Evolutionary conservation across 495 filamentous ascomycete species (phyloP).

Genomic region (Penicillium diatomitis): DNA sequence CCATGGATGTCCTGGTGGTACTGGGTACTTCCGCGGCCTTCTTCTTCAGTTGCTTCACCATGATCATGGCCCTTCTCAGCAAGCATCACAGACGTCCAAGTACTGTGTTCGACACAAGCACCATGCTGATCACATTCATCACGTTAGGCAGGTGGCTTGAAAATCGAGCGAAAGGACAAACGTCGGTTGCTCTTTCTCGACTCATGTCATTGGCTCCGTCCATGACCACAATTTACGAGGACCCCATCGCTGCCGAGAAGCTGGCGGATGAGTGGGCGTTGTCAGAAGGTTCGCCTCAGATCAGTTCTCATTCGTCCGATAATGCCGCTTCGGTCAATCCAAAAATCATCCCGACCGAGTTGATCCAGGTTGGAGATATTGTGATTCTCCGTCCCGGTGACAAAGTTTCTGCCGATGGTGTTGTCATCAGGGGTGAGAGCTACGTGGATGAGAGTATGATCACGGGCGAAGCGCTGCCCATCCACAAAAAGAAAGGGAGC

Average conservation of each 20-base stretch:
- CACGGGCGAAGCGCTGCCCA: slow-evolving; percentile 90
- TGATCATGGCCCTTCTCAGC: slow-evolving; percentile 67
- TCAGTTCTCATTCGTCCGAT: slow-evolving; percentile 36
- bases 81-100: slow-evolving; percentile 65
- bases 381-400: slow-evolving; percentile 90
- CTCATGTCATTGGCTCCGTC: slow-evolving; percentile 94
- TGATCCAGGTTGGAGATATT: slow-evolving; percentile 90
- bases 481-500: slow-evolving; percentile 75
- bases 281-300: slow-evolving; percentile 15
- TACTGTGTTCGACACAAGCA: slow-evolving; percentile 94
- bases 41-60: slow-evolving; percentile 88
- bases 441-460: slow-evolving; percentile 99
- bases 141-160: slow-evolving; percentile 86
- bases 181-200: slow-evolving; percentile 85
- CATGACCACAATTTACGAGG: slow-evolving; percentile 96
- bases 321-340: slow-evolving; percentile 57
- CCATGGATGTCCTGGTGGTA: slow-evolving; percentile 96
- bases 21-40: slow-evolving; percentile 94
- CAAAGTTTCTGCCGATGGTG: slow-evolving; percentile 91
- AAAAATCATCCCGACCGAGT: slow-evolving; percentile 79
- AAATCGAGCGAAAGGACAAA: slow-evolving; percentile 93
- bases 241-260: slow-evolving; percentile 90
- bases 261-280: slow-evolving; percentile 67
- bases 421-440: slow-evolving; percentile 77
- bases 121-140: slow-evolving; percentile 97